These are phyloP conservation scores for Claviceps lovelessii DNA, from an alignment of 2,329 filamentous ascomycete species.

Conservation along the genomic window DNA sequence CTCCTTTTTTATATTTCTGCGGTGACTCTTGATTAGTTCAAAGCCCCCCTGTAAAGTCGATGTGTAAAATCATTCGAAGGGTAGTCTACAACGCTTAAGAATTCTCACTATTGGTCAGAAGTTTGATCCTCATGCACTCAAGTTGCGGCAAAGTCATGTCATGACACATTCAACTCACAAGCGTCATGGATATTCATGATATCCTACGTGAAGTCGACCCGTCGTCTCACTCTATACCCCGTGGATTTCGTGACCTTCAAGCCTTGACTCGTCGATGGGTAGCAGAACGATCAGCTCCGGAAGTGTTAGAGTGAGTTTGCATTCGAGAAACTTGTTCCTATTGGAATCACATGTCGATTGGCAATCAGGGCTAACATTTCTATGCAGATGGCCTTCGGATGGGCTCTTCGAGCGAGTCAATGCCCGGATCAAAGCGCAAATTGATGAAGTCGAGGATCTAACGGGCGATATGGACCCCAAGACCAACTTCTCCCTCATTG, in stretches of 20 bases:
- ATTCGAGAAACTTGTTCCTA: background rate
- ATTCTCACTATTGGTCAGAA: background rate
- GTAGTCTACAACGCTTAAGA: too few species aligned
- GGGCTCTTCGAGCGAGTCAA: slow-evolving; percentile 72
- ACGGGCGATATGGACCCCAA: slow-evolving; percentile 78
- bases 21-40: too few species aligned
- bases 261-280: slow-evolving; percentile 85
- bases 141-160: background rate
- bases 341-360: background rate
- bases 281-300: slow-evolving; percentile 76
- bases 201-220: slow-evolving; percentile 63
- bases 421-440: slow-evolving; percentile 54
- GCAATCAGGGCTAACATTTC: background rate
- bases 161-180: background rate
- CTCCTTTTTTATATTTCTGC: too few species aligned
- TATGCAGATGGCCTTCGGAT: slow-evolving; percentile 48
- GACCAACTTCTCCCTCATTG: slow-evolving; percentile 83
- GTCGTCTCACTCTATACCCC: slow-evolving; percentile 35
- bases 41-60: too few species aligned
- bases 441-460: slow-evolving; percentile 58
- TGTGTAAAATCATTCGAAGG: too few species aligned
- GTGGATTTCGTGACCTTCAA: slow-evolving; percentile 63
- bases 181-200: slow-evolving; percentile 62
- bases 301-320: slow-evolving; percentile 59
- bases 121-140: background rate